Conservation (phyloP, 169 alveolate genomes). For the Plasmodium gonderi region DNA sequence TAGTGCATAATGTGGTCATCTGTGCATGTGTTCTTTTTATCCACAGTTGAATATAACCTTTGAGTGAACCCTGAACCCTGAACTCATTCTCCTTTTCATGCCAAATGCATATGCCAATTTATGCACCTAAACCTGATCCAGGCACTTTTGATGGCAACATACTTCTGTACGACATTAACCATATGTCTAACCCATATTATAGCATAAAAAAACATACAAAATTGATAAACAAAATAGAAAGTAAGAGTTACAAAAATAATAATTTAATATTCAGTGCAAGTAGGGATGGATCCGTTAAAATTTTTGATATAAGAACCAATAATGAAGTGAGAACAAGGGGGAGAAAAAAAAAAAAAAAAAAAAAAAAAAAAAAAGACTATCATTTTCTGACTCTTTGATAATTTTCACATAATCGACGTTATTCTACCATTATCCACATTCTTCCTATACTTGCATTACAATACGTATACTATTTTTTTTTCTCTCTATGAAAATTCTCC, state of each 20-base stretch:
- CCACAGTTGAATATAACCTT: not conserved
- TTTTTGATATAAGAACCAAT: constrained; percentile 91
- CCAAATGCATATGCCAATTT: not conserved
- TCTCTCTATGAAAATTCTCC: constrained; percentile 7
- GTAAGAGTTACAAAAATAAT: constrained; percentile 89
- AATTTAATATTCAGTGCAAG: constrained; percentile 91
- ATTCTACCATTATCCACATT: not conserved
- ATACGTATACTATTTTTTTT: too few relatives aligned
- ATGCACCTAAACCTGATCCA: not conserved
- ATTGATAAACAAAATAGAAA: constrained; percentile 88
- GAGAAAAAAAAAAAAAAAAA: not conserved
- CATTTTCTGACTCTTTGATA: not conserved
- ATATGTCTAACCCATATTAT: constrained; percentile 82
- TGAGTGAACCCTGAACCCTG: too few relatives aligned
- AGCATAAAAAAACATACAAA: constrained; percentile 89
- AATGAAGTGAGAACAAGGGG: constrained; percentile 11
- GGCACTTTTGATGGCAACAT: constrained; percentile 91
- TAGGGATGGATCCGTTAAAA: constrained; percentile 90
- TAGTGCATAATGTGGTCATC: not conserved
- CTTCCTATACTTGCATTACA: not conserved
- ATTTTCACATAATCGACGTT: too few relatives aligned
- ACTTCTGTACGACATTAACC: constrained; percentile 87
- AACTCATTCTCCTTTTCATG: too few relatives aligned
- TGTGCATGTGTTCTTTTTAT: not conserved
- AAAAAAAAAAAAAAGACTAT: not conserved